These are phyloP conservation scores for Acanthamoeba culbertsoni DNA, from an alignment of 208 protist genomes.

Conservation along the genomic window DNA sequence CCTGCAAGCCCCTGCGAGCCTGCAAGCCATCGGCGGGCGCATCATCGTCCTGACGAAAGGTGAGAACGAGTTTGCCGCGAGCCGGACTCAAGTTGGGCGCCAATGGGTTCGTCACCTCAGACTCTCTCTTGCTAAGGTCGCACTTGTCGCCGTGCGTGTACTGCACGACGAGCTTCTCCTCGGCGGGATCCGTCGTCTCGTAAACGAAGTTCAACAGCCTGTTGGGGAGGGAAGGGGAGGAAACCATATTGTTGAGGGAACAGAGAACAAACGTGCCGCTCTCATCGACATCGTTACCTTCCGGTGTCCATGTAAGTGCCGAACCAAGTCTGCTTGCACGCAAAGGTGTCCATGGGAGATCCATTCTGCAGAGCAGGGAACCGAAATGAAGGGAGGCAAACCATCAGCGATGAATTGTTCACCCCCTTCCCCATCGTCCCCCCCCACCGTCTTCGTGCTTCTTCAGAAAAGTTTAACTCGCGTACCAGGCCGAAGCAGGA, in stretches of 20 bases:
- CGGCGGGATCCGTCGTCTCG: background rate
- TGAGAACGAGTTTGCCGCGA: too few relatives aligned
- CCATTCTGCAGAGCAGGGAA: background rate
- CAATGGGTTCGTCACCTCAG: background rate
- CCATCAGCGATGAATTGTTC: too few relatives aligned
- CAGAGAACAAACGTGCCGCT: background rate
- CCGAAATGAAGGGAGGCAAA: background rate
- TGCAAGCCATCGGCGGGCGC: too few relatives aligned
- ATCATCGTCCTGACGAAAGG: too few relatives aligned
- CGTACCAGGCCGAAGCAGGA: background rate
- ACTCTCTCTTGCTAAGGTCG: background rate
- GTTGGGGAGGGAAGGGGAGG: too few relatives aligned
- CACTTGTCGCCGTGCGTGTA: background rate
- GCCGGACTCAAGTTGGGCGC: background rate
- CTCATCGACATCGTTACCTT: background rate
- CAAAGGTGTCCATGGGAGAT: background rate
- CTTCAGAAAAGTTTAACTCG: background rate
- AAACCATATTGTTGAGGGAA: too few relatives aligned
- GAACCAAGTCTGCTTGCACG: background rate
- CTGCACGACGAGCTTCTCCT: constrained; percentile 41
- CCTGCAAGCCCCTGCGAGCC: too few relatives aligned
- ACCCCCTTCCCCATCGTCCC: too few relatives aligned
- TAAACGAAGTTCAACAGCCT: constrained; percentile 46
- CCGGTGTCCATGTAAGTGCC: background rate
- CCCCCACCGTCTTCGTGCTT: too few relatives aligned